A percentile compares a stretch with the other conserved stretches of the same genome.
Conservation (phyloP, 2,329 filamentous ascomycete genomes). For the Fusarium austroafricanum region DNA sequence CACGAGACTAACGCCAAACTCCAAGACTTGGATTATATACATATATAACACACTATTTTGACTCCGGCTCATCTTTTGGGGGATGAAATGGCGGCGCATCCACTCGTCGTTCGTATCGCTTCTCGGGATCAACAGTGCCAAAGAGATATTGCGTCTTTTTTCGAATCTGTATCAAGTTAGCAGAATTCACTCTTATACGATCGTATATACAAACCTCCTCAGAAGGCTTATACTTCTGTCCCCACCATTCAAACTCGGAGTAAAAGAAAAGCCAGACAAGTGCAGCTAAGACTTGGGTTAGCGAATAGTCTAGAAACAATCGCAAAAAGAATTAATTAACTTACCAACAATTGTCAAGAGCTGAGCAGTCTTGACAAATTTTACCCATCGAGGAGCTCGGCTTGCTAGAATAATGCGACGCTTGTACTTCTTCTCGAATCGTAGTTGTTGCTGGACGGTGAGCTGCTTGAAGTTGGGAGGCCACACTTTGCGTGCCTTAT, state of each 20-base stretch:
- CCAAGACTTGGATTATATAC: constrained; percentile 45
- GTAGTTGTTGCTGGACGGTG: constrained; percentile 77
- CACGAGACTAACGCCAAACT: constrained; percentile 47
- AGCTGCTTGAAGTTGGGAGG: constrained; percentile 80
- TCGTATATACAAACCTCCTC: constrained; percentile 51
- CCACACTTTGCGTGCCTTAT: constrained; percentile 78
- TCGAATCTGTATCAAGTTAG: constrained; percentile 49
- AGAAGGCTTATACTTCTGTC: constrained; percentile 56
- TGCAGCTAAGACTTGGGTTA: constrained; percentile 47
- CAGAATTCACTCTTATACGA: background rate
- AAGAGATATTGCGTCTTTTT: constrained; percentile 54
- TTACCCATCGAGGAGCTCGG: constrained; percentile 72
- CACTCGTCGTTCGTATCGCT: constrained; percentile 55
- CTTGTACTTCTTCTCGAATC: constrained; percentile 83
- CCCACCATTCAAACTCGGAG: constrained; percentile 59
- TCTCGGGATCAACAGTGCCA: constrained; percentile 55
- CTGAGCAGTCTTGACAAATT: constrained; percentile 73
- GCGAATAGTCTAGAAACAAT: background rate
- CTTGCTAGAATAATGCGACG: constrained; percentile 72
- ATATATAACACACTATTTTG: constrained; percentile 44
- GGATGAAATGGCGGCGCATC: constrained; percentile 52
- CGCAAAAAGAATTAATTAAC: background rate
- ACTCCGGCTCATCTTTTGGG: constrained; percentile 42
- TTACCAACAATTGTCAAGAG: constrained; percentile 68
- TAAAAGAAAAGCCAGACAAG: constrained; percentile 56